Conservation (phyloP, 192 early-diverging fungal genomes). For the Podila horticola region DNA sequence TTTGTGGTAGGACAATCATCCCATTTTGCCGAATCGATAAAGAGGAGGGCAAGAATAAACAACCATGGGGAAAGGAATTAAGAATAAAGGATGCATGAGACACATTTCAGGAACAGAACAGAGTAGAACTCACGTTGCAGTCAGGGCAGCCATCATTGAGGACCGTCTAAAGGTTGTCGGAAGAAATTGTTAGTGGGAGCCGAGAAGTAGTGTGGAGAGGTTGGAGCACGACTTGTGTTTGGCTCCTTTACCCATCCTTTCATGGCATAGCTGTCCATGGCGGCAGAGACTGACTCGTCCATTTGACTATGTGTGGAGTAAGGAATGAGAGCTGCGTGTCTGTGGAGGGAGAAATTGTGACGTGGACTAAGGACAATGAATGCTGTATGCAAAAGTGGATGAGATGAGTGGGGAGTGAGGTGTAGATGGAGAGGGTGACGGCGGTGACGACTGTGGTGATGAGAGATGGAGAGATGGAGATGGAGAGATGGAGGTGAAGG, state of each 20-base stretch:
- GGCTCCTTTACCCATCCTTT: constrained; percentile 16
- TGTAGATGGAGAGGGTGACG: background rate
- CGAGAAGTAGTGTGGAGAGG: background rate
- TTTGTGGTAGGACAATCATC: no score
- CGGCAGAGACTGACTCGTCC: constrained; percentile 3
- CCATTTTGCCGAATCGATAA: background rate
- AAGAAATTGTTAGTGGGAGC: background rate
- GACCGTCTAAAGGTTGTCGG: background rate
- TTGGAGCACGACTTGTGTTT: background rate
- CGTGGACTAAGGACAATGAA: no score
- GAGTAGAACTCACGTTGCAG: constrained; percentile 19
- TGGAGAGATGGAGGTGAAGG: background rate
- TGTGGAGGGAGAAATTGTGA: background rate
- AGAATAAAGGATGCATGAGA: background rate
- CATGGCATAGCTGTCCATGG: constrained; percentile 4
- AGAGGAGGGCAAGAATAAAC: background rate
- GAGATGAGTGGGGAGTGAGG: background rate
- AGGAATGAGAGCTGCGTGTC: background rate
- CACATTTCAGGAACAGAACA: background rate
- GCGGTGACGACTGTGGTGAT: background rate
- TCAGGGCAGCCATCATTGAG: constrained; percentile 36
- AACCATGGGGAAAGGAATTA: no score
- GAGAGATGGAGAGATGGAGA: background rate
- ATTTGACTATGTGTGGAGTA: background rate
- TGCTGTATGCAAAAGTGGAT: background rate